These are phyloP conservation scores for Circinella minor DNA, from an alignment of 371 early-diverging fungal species.

Conservation along the genomic window DNA sequence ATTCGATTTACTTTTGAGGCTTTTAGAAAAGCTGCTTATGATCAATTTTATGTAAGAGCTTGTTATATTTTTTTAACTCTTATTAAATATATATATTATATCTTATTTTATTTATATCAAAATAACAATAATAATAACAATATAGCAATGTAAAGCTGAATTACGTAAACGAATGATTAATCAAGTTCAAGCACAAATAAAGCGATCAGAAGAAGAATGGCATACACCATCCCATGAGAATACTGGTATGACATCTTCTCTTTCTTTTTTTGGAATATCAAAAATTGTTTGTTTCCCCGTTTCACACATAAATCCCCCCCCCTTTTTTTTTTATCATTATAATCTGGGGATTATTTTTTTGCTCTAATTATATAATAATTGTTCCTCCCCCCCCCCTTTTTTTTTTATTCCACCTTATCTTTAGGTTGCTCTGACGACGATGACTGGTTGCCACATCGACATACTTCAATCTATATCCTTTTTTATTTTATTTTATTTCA, in stretches of 20 bases:
- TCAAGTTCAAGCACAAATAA: conserved; percentile 24
- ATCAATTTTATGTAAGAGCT: conserved; percentile 24
- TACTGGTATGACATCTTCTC: conserved; percentile 5
- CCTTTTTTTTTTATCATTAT: no score
- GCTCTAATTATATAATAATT: background rate
- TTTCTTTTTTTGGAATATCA: background rate
- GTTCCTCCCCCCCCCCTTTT: background rate
- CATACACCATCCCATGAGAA: conserved; percentile 13
- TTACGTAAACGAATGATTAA: conserved; percentile 24
- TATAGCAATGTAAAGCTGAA: conserved; percentile 22
- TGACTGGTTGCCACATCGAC: conserved; percentile 34
- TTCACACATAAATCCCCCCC: no score
- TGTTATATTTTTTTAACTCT: no score
- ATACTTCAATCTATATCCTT: conserved; percentile 33
- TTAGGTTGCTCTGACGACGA: conserved; percentile 35
- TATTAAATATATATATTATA: no score
- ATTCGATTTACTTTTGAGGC: conserved; percentile 22
- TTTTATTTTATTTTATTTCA: background rate
- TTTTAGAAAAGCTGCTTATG: conserved; percentile 25
- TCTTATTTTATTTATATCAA: no score
- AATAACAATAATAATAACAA: no score
- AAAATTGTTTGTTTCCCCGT: no score
- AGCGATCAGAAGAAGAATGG: conserved; percentile 28
- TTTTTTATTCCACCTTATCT: background rate
- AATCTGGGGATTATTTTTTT: background rate